phyloP scores from a whole-genome alignment of 73 alveolate genomes.

The Symbiodinium natans region DNA sequence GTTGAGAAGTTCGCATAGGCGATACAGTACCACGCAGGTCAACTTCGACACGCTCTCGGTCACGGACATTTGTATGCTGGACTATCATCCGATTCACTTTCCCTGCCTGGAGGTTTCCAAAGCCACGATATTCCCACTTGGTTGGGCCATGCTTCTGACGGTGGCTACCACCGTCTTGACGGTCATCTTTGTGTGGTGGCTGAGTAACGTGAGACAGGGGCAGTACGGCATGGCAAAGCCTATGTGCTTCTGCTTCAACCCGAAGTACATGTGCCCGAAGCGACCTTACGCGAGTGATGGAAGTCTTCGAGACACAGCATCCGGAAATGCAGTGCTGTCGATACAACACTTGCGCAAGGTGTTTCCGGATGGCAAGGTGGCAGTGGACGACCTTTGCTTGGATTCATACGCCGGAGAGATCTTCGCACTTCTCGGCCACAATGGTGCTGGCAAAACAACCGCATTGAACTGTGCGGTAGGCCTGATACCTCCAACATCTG shows the following conservation, averaged over 20 bases:
- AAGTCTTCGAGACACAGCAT: no score
- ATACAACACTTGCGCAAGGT: conserved; percentile 80
- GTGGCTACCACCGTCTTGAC: neutral
- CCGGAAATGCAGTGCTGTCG: neutral
- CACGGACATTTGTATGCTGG: conserved; percentile 77
- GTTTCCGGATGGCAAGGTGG: conserved; percentile 95
- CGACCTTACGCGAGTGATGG: neutral
- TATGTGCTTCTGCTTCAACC: conserved; percentile 40
- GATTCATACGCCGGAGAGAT: conserved; percentile 97
- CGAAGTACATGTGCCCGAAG: conserved; percentile 39
- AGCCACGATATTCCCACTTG: conserved; percentile 62
- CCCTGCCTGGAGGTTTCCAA: conserved; percentile 38
- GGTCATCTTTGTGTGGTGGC: conserved; percentile 45
- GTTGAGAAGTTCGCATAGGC: neutral
- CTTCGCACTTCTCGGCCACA: conserved; percentile 98
- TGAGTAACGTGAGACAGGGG: conserved; percentile 74
- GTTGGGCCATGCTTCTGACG: conserved; percentile 34
- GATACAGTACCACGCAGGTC: conserved; percentile 13
- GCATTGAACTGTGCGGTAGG: conserved; percentile 97
- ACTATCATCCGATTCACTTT: conserved; percentile 13
- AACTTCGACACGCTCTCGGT: conserved; percentile 39
- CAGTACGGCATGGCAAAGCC: conserved; percentile 76
- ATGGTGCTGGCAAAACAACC: conserved; percentile 99
- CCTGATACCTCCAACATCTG: conserved; percentile 96
- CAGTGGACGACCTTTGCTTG: conserved; percentile 96